Conservation (phyloP, 1,139 yeast species). For the Scheffersomyces stambukii region DNA sequence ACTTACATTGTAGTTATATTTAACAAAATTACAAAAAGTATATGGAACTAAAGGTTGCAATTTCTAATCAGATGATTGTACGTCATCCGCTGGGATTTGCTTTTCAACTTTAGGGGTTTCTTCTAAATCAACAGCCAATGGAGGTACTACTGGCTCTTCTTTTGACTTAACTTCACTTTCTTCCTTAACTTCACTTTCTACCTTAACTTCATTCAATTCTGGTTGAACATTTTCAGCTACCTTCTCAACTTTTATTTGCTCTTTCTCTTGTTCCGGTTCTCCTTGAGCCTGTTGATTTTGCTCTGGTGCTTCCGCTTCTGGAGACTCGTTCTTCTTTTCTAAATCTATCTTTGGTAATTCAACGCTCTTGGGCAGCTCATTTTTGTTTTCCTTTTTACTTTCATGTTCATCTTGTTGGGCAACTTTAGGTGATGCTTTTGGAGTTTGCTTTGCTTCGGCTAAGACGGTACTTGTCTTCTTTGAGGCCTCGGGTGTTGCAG, state of each 20-base stretch:
- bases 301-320: background rate
- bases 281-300: constrained; percentile 3
- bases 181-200: too few species aligned
- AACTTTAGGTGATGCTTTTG: constrained; percentile 9
- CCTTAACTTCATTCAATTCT: too few species aligned
- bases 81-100: constrained; percentile 3
- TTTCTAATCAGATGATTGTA: constrained; percentile 2
- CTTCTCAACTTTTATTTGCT: too few species aligned
- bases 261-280: constrained; percentile 3
- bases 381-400: constrained; percentile 3
- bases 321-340: background rate
- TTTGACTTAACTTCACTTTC: too few species aligned
- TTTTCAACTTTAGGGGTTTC: constrained; percentile 10
- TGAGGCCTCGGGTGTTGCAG: constrained; percentile 9
- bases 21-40: constrained; percentile 1
- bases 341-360: background rate
- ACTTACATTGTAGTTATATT: constrained; percentile 1
- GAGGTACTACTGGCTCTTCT: constrained; percentile 20
- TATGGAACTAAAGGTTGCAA: too few species aligned
- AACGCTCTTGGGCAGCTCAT: background rate
- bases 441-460: constrained; percentile 13
- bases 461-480: constrained; percentile 11
- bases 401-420: constrained; percentile 10
- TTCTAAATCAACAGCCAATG: constrained; percentile 17
- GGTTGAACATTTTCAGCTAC: too few species aligned